phyloP scores from a whole-genome alignment of 2,329 filamentous ascomycete species.

The Neurospora sp. region DNA sequence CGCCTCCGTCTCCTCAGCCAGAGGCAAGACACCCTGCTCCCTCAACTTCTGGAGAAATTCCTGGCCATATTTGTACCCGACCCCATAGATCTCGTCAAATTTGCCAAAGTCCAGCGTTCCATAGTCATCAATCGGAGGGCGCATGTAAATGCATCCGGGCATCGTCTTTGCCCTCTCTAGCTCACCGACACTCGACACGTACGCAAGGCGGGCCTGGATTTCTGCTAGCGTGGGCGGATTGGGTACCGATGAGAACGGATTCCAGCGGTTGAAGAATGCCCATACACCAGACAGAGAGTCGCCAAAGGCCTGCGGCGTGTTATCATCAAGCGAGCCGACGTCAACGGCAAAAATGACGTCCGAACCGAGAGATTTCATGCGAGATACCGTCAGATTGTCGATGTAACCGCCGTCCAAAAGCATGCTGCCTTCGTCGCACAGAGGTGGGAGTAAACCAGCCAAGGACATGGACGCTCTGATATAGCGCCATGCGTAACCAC shows the following conservation, averaged over 20 bases:
- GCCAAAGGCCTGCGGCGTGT: conserved; percentile 84
- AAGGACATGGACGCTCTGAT: conserved; percentile 95
- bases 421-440: conserved; percentile 97
- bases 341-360: conserved; percentile 94
- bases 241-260: conserved; percentile 77
- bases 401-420: conserved; percentile 93
- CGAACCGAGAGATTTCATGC: conserved; percentile 91
- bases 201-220: conserved; percentile 89
- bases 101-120: conserved; percentile 94
- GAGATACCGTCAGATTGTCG: conserved; percentile 90
- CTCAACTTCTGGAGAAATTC: conserved; percentile 68
- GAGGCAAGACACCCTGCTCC: conserved; percentile 64
- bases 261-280: conserved; percentile 94
- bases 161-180: conserved; percentile 86
- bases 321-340: conserved; percentile 84
- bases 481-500: conserved; percentile 95
- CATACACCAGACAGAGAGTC: conserved; percentile 92
- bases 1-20: conserved; percentile 63
- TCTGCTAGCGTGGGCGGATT: conserved; percentile 93
- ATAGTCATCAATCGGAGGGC: conserved; percentile 86
- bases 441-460: conserved; percentile 79
- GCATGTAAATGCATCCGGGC: conserved; percentile 90
- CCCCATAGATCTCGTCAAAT: conserved; percentile 90
- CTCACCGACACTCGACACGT: conserved; percentile 90
- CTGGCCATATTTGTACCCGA: conserved; percentile 80